A percentile compares a stretch with the other conserved stretches of the same genome.
Evolutionary conservation across 768 basidiomycete species (phyloP).

Genomic region (Russula sp.): DNA sequence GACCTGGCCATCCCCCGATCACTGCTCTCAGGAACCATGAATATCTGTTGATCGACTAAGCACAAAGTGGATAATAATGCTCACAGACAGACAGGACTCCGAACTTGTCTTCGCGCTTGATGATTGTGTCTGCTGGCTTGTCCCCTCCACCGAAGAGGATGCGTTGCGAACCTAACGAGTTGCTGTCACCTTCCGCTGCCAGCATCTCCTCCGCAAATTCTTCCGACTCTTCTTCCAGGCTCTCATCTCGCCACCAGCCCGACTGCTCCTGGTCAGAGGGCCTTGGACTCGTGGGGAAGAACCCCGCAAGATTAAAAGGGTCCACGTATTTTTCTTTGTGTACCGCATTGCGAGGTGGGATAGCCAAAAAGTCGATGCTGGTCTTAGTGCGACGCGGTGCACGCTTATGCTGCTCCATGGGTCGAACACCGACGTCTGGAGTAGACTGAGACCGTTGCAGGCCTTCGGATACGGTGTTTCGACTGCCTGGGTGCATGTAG

Average conservation of each 20-base stretch:
- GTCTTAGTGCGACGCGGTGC: slow-evolving; percentile 23
- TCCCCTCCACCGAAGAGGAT: slow-evolving; percentile 30
- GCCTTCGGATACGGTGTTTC: slow-evolving; percentile 8
- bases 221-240: slow-evolving; percentile 25
- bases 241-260: slow-evolving; percentile 38
- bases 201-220: slow-evolving; percentile 22
- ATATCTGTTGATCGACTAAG: not conserved
- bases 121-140: slow-evolving; percentile 35
- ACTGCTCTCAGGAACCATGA: slow-evolving; percentile 19
- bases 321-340: slow-evolving; percentile 35
- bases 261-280: slow-evolving; percentile 33
- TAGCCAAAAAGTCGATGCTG: slow-evolving; percentile 16
- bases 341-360: slow-evolving; percentile 21
- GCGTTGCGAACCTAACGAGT: slow-evolving; percentile 26
- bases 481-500: slow-evolving; percentile 7
- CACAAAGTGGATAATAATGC: slow-evolving; percentile 7
- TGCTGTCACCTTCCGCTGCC: slow-evolving; percentile 25
- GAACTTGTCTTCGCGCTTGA: slow-evolving; percentile 44
- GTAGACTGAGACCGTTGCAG: slow-evolving; percentile 32
- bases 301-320: slow-evolving; percentile 44
- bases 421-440: slow-evolving; percentile 22
- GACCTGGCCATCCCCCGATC: slow-evolving; percentile 9
- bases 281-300: slow-evolving; percentile 38
- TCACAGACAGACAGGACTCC: slow-evolving; percentile 44
- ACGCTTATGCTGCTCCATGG: not conserved